Base-by-base conservation (phyloP, 2,329 filamentous ascomycete species). In the Macrophomina pseudophaseolina region DNA sequence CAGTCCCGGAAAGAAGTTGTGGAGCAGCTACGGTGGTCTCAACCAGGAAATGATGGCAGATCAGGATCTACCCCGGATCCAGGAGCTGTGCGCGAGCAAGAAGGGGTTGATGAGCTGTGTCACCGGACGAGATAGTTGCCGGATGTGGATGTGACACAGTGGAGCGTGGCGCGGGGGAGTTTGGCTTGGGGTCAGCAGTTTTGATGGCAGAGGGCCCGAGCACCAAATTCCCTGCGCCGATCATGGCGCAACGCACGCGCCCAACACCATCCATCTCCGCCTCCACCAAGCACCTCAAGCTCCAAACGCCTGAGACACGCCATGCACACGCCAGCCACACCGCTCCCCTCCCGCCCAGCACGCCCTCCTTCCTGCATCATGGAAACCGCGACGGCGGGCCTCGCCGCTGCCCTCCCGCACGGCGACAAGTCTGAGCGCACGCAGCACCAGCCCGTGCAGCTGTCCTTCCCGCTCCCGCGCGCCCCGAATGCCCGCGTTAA, bases 401-500 rank as follows among this genome's bases (percentile, higher is more conserved):
- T 23, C 53, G 35, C 33, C 35, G 38, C 38, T 3, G 56, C 56
- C 56, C 28, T 35, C 23, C 28, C 40, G 14, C 11, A 33, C 56
- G 9, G 9, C 56, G 28, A 35, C 5, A 32, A 32, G 8, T 9
- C 5, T 35, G 35, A 14, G 23, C 63, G 30, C 35, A 46, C 30
- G 30, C 48, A 18, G 42, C 58, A 40, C n/a, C 40, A 64, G 12
- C 83, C 85, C 1, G 74, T 85, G 58, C 82, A 88, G 71, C 78
- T 89, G 54, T 84, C 86, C 2, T 84, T 90, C 65, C 82, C 85
- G 3, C 76, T 89, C 4, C 87, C 87, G 5, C 83, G 80, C 66
- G 83, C 84, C 49, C 82, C 85, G 3, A 82, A 85, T 69, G 85
- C 84, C n/a, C 84, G 82, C 35, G 82, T 88, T 59, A 84, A 89